Base-by-base conservation (phyloP, 441 rosid species). In the Dalechampia spathulata region DNA sequence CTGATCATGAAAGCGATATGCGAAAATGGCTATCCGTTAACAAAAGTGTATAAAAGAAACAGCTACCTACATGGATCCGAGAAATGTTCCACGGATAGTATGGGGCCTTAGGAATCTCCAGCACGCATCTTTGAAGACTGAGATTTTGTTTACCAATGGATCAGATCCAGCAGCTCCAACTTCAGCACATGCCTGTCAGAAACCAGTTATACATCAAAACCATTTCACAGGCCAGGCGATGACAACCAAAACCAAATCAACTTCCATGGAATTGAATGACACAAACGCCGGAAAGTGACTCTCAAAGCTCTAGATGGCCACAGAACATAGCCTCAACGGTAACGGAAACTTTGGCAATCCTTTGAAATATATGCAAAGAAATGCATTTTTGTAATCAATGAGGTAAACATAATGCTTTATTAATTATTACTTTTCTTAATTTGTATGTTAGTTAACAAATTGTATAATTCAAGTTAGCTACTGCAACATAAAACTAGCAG, bases 41-140 rank as follows among this genome's bases (percentile, higher is more conserved):
- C 37, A 67, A 36, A 23, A 66, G 39, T 19, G 36, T 40, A 52
- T 22, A 59, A 21, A 23, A 55, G 37, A 54, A 34, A 50, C 16
- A 17, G 34, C 36, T 19, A 66, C 93, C 68, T 45, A 88, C 95
- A 62, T 63, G 46, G 96, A 88, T 32, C 95, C 98, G 63, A 91
- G 70, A 64, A 86, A 78, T 21, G 96, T 88, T 72, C 98, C 98
- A 4, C 96, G 86, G 55, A 91, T 91, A 1, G 98, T 91, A 63
- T 91, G 98, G 10, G 98, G 98, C 75, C 98, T 81, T 36, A 91
- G 75, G 73, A 91, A 91, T 78, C 98, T 84, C 96, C 98, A 91
- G 75, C 86, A 88, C 12, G 96, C 95, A 69, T 88, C 85, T 74
- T 70, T 83, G 66, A 92, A 86, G 47, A 58, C 68, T 22, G 83